A percentile compares a stretch with the other conserved stretches of the same genome.
phyloP scores from a whole-genome alignment of 2,329 filamentous ascomycete species.

The Akanthomyces muscarius region DNA sequence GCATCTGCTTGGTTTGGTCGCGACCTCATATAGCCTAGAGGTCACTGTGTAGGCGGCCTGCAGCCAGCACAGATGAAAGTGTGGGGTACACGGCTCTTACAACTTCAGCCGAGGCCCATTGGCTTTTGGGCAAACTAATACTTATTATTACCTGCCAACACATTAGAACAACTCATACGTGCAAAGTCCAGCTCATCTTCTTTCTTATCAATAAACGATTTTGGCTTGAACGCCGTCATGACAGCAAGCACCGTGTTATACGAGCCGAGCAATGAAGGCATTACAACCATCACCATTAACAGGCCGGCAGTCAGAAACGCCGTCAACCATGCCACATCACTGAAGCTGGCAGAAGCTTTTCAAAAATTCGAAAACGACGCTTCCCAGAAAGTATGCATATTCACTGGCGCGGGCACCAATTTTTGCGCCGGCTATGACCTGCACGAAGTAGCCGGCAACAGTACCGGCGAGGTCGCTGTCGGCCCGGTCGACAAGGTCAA shows the following conservation, averaged over 20 bases:
- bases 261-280: slow-evolving; percentile 33
- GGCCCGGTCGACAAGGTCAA: slow-evolving; percentile 18
- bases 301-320: slow-evolving; percentile 49
- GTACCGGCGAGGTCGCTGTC: slow-evolving; percentile 12
- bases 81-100: too few relatives aligned
- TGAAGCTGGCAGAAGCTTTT: slow-evolving; percentile 45
- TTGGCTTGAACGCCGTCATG: neutral
- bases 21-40: too few relatives aligned
- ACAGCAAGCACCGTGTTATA: neutral
- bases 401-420: slow-evolving; percentile 41
- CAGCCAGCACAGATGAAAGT: too few relatives aligned
- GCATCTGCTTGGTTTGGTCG: too few relatives aligned
- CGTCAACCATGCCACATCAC: slow-evolving; percentile 45
- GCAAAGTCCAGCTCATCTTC: too few relatives aligned
- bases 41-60: too few relatives aligned
- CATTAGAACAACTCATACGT: too few relatives aligned
- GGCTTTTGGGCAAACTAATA: too few relatives aligned
- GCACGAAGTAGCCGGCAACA: slow-evolving; percentile 35
- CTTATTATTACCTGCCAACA: too few relatives aligned
- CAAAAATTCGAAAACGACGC: slow-evolving; percentile 45
- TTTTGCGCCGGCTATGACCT: slow-evolving; percentile 55
- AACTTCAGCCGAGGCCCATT: too few relatives aligned
- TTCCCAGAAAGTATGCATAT: slow-evolving; percentile 49
- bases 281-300: slow-evolving; percentile 54
- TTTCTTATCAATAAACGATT: neutral